Base-by-base conservation (phyloP, 805 yeast genomes). In the Barnettozyma salicaria region DNA sequence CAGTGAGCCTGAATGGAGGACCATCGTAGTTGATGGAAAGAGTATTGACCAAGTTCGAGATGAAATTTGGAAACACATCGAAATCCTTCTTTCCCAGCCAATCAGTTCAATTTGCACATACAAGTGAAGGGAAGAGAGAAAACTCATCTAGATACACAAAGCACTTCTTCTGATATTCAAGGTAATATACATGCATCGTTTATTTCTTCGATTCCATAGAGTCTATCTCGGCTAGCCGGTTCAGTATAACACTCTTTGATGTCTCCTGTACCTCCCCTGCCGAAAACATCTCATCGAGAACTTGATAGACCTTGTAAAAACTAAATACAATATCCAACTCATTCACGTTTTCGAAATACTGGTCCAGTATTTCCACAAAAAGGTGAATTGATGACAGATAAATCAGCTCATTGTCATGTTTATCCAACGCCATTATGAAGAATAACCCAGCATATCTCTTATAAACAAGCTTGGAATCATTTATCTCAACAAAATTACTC, bases 261-360 rank as follows among this genome's bases (percentile, higher is more conserved):
- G 88, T 82, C 54, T 88, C 96, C 55, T 83, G 87, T 10, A 89
- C 67, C 57, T 92, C 97, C 10, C 98, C 98, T 10, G 89, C 95
- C 32, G 86, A 55, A 51, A 81, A 86, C 56, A 92, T 71, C 59
- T 89, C 96, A 57, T 92, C 97, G 41, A 92, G 58, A 7, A 88
- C 81, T 37, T 74, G 69, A 58, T 88, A 85, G 10, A 86, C 79
- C 58, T 82, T 86, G 66, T 80, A 80, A 60, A 90, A 90, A 60
- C 88, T 87, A 66, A 89, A 92, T 16, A 92, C 94, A 39, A 92
- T 70, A 57, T 90, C 97, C 48, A 90, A 68, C 60, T 90, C 58
- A 62, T 97, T 89, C 7, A 90, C 97, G 52, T 80, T 87, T 46
- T 87, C 81, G 52, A 90, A 90, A 56, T 80, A 86, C 10, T 78